Evolutionary conservation across 352 stramenopile species (phyloP), one percentile per base, ranked within the genome.

Genomic region (Salisapilia sapeloensis): DNA sequence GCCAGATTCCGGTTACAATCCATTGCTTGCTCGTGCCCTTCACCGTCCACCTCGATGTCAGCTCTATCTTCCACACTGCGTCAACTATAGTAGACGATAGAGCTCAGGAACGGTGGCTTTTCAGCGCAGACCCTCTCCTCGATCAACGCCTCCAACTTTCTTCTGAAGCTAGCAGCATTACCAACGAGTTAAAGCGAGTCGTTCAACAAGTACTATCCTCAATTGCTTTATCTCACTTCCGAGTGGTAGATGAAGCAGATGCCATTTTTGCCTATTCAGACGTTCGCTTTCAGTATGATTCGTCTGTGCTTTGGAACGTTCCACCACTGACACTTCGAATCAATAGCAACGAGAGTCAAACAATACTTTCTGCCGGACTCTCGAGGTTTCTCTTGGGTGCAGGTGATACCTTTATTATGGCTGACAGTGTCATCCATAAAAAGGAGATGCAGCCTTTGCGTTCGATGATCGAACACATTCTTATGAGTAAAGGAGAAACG

Each of bases 181-280:
- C 66, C 16, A 40, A 40, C 5, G 64, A 80, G 33, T 21, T 85
- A 6, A 51, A 79, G 27, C 50, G 41, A 22, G 40, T 85, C 14
- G 48, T 85, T 14, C 49, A 32, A 9, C 54, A 77, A 33, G 64
- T 89, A 19, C 35, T 89, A 16, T 71, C 76, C 36, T 83, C 69
- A 1, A 76, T 89, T 38, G 67, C 48, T 24, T 51, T 89, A 9
- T 80, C 69, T 1, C 53, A 82, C 38, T 61, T 84, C 33, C 64
- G 75, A 24, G 64, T 72, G 4, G 53, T 84, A 16, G 55, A 49
- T 32, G 58, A 80, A 29, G 29, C 50, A 7, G 26, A 53, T 14
- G 59, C 75, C 38, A 58, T 90, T 6, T 85, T 85, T 35, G 67
- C 72, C 9, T 90, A 75, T 29, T 83, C 74, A 2, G 71, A 86